Conservation (phyloP, 768 basidiomycete genomes). For the Bullera alba region DNA sequence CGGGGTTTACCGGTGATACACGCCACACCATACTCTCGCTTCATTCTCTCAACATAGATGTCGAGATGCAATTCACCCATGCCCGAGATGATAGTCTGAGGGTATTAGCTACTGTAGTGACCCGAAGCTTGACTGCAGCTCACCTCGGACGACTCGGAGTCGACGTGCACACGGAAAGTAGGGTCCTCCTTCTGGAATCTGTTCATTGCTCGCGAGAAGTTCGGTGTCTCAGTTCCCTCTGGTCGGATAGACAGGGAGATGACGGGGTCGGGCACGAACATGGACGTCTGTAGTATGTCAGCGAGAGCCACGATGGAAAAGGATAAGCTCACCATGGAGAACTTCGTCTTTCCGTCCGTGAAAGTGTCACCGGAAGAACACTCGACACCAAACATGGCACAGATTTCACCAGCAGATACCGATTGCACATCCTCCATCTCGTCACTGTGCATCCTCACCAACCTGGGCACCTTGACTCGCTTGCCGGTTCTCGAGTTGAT, state of each 20-base stretch:
- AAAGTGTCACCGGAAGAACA: conserved; percentile 98
- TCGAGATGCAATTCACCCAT: conserved; percentile 99
- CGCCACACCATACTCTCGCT: conserved; percentile 89
- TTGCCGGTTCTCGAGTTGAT: conserved; percentile 92
- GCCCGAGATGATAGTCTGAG: conserved; percentile 92
- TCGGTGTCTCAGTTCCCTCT: conserved; percentile 83
- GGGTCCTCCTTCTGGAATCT: conserved; percentile 99
- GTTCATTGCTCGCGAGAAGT: conserved; percentile 92
- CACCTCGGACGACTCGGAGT: conserved; percentile 88
- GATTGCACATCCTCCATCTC: conserved; percentile 99
- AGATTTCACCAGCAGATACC: conserved; percentile 96
- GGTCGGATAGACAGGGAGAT: conserved; percentile 92
- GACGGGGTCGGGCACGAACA: conserved; percentile 98
- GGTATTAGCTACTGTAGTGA: conserved; percentile 1
- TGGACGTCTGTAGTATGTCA: conserved; percentile 62
- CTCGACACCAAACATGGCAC: conserved; percentile 97
- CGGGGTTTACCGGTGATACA: conserved; percentile 91
- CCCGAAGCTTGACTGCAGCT: conserved; percentile 10
- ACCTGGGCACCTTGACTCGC: conserved; percentile 89
- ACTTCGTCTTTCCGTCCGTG: conserved; percentile 80
- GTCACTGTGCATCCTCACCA: conserved; percentile 96
- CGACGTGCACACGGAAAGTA: conserved; percentile 95
- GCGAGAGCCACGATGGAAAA: neutral
- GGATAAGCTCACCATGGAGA: conserved; percentile 70
- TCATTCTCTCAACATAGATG: conserved; percentile 98